These are phyloP conservation scores for Corynespora cassiicola DNA, from an alignment of 2,329 filamentous ascomycete species.

Conservation along the genomic window DNA sequence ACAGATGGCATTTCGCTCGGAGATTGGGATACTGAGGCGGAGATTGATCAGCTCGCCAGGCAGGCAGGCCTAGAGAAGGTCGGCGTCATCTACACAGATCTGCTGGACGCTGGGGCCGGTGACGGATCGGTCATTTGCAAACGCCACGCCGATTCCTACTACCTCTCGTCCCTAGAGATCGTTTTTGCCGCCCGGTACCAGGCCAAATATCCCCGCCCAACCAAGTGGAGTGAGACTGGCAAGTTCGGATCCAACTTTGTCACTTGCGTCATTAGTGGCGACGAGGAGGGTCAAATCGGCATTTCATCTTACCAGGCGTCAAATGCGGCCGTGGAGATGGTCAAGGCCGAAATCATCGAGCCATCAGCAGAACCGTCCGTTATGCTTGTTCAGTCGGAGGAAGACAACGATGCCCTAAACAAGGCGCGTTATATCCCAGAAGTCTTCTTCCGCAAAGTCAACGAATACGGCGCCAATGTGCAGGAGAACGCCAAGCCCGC, in stretches of 20 bases:
- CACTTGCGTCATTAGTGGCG: conserved; percentile 93
- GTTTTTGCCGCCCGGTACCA: conserved; percentile 88
- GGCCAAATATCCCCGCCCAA: conserved; percentile 84
- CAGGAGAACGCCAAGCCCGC: conserved; percentile 96
- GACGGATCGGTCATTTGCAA: conserved; percentile 93
- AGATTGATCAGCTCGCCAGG: conserved; percentile 79
- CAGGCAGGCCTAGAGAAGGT: conserved; percentile 87
- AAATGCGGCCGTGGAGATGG: conserved; percentile 96
- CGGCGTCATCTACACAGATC: conserved; percentile 93
- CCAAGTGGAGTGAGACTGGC: conserved; percentile 96
- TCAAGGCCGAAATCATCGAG: conserved; percentile 91
- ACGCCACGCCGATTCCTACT: conserved; percentile 94
- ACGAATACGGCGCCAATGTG: conserved; percentile 95
- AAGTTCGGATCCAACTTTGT: conserved; percentile 96
- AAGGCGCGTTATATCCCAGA: conserved; percentile 91
- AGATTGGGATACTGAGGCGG: conserved; percentile 83
- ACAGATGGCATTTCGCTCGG: conserved; percentile 84
- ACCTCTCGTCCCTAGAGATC: conserved; percentile 89
- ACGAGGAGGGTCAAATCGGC: conserved; percentile 84
- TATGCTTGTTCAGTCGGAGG: conserved; percentile 94
- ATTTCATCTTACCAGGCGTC: conserved; percentile 95
- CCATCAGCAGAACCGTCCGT: conserved; percentile 90
- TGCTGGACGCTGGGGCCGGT: conserved; percentile 79
- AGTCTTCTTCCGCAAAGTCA: conserved; percentile 93
- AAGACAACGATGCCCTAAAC: conserved; percentile 76